Evolutionary conservation across 2,329 filamentous ascomycete species (phyloP), one percentile per base, ranked within the genome.

Genomic region (Ceratocystiopsis brevicomis): DNA sequence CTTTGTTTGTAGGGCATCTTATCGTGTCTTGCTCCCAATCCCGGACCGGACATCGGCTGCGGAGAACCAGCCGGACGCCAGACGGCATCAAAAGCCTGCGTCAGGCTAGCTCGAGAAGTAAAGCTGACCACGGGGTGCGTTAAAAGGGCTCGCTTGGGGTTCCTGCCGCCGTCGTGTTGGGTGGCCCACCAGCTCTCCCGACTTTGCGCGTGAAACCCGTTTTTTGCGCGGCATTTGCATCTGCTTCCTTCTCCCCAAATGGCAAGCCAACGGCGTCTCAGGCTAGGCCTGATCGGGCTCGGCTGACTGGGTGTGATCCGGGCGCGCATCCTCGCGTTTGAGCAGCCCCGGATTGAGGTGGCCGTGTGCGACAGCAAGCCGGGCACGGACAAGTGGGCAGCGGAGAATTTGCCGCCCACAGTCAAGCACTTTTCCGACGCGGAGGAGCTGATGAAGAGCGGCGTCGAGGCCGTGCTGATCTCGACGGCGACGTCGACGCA

Each of bases 341-440:
- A 57, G 37, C 56, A 59, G 48, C 57, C 57, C 42, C 56, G 56
- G 15, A 55, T 59, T 42, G 54, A 60, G 45, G 21, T 42, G 3
- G 44, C 44, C 13, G 44, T 33, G 6, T 45, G 44, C 36, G 44
- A 45, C 40, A 39, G 36, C 32, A 45, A 45, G 37, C 44, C 44
- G 15, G 44, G 44, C 13, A 18, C 43, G 32, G 42, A 44, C 38
- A 48, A 54, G 41, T 59, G 57, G 56, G 55, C 50, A 6, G 50
- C 52, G n/a, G 49, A 47, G 19, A 59, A 59, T 45, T 54, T 54
- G 10, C 51, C 53, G n/a, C 38, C 48, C 4, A 43, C 47, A 17
- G 48, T 52, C 37, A 48, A 53, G 46, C 52, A 46, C 39, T 56
- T 44, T 42, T 44, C 49, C 10, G 51, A 54, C 37, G 50, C 54